Percentiles rank a stretch among this genome's conserved stretches.
Evolutionary conservation across 2,329 filamentous ascomycete genomes (phyloP).

Genomic region (Colletotrichum lentis): DNA sequence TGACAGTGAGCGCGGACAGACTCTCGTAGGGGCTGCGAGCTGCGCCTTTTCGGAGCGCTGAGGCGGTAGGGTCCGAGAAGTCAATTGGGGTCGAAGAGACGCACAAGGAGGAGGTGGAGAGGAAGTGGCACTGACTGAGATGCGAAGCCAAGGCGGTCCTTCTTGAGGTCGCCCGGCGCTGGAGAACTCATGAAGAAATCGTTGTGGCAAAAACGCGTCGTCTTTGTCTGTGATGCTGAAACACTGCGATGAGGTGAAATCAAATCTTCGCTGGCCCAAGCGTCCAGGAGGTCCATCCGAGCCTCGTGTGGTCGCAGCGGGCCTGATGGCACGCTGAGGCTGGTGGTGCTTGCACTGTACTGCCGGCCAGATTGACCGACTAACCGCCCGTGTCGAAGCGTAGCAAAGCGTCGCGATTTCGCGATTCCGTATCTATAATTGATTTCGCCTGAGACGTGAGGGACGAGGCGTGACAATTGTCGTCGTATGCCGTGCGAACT

Average conservation of each 20-base stretch:
- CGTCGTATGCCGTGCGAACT: constrained; percentile 12
- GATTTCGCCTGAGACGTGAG: constrained; percentile 23
- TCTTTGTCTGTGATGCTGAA: constrained; percentile 36
- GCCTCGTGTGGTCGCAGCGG: constrained; percentile 26
- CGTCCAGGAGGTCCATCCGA: constrained; percentile 28
- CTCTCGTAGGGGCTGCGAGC: neutral
- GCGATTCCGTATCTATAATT: constrained; percentile 10
- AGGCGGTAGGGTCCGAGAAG: constrained; percentile 13
- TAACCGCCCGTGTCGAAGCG: neutral
- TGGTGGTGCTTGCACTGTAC: neutral
- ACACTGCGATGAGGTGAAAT: constrained; percentile 36
- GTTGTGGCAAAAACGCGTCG: constrained; percentile 35
- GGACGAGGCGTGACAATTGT: neutral
- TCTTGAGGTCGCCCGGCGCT: constrained; percentile 1
- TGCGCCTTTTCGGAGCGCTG: constrained; percentile 14
- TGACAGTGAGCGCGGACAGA: neutral
- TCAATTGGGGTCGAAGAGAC: constrained; percentile 9
- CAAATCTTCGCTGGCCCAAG: constrained; percentile 20
- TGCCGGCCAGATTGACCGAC: constrained; percentile 5
- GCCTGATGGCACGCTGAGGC: neutral
- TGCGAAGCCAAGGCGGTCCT: neutral
- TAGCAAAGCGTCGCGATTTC: constrained; percentile 1
- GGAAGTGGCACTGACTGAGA: constrained; percentile 15
- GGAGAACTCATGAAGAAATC: constrained; percentile 12
- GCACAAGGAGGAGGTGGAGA: neutral